These are phyloP conservation scores for Gentiana dahurica DNA, from an alignment of 257 asterid genomes.

Conservation along the genomic window DNA sequence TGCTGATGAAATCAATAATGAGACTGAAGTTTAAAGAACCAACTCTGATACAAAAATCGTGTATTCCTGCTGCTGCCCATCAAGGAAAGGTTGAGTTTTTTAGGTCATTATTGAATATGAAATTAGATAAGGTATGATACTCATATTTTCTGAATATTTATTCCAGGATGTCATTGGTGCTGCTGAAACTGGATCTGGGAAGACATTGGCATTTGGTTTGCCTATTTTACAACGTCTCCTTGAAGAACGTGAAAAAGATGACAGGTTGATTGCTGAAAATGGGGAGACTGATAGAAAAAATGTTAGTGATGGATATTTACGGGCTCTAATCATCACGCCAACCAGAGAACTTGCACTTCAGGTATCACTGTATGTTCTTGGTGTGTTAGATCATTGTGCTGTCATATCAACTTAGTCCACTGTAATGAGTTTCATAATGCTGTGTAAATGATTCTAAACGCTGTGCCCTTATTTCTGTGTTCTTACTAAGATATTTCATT, in stretches of 20 bases:
- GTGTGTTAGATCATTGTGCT: constrained; percentile 2
- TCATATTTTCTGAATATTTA: constrained; percentile 19
- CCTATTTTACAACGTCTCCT: constrained; percentile 92
- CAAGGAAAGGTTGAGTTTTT: constrained; percentile 76
- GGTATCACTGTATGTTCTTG: constrained; percentile 31
- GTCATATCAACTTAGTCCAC: too few relatives aligned
- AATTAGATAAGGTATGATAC: constrained; percentile 3
- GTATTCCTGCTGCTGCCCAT: constrained; percentile 97
- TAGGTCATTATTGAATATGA: constrained; percentile 7
- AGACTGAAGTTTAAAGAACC: constrained; percentile 83
- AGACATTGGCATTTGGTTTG: constrained; percentile 96
- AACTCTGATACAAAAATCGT: constrained; percentile 83
- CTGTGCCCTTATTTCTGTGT: too few relatives aligned
- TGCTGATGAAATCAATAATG: constrained; percentile 71
- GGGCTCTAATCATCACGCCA: constrained; percentile 89
- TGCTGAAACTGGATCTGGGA: constrained; percentile 99
- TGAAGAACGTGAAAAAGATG: constrained; percentile 75
- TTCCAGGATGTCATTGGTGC: constrained; percentile 97
- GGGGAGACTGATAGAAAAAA: constrained; percentile 52
- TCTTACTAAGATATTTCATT: too few relatives aligned
- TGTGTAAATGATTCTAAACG: too few relatives aligned
- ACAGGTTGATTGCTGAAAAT: constrained; percentile 33
- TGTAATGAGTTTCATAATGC: too few relatives aligned
- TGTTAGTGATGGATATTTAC: constrained; percentile 47
- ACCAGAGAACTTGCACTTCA: constrained; percentile 98